These are phyloP conservation scores for Kodamaea restingae DNA, from an alignment of 805 yeast species.

Conservation along the genomic window DNA sequence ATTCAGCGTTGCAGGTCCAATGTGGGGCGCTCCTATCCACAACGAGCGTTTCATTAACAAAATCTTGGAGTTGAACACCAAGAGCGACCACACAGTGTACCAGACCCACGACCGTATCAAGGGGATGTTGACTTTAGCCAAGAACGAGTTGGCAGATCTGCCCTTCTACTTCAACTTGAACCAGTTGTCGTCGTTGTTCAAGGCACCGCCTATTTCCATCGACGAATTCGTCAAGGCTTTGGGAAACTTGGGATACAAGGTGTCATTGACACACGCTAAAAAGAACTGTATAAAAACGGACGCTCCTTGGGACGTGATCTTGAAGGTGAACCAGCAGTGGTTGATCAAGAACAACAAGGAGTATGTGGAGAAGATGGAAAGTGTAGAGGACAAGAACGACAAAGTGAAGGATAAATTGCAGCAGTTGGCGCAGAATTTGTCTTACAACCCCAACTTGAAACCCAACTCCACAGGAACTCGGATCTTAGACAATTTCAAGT, in stretches of 20 bases:
- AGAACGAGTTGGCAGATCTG: conserved; percentile 50
- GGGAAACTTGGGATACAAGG: conserved; percentile 77
- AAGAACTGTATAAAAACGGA: conserved; percentile 84
- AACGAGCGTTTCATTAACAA: conserved; percentile 60
- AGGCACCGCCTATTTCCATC: conserved; percentile 80
- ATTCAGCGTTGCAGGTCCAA: conserved; percentile 88
- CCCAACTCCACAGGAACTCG: conserved; percentile 47
- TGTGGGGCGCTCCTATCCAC: conserved; percentile 80
- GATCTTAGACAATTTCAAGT: conserved; percentile 43
- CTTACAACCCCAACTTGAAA: conserved; percentile 40
- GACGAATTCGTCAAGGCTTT: conserved; percentile 70
- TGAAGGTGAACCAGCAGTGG: conserved; percentile 72
- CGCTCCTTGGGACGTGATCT: conserved; percentile 78
- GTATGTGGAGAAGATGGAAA: conserved; percentile 18
- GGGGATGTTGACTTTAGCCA: conserved; percentile 89
- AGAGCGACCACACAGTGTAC: conserved; percentile 54
- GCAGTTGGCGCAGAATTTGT: conserved; percentile 21
- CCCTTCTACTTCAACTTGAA: conserved; percentile 87
- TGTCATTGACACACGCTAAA: conserved; percentile 85
- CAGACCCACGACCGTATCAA: conserved; percentile 79
- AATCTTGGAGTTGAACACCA: conserved; percentile 52
- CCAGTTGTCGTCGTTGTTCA: conserved; percentile 66
- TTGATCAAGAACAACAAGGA: conserved; percentile 28
- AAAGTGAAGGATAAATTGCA: conserved; percentile 13
- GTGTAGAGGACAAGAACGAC: conserved; percentile 17